Evolutionary conservation across 129 eudicot genomes (phyloP).

Genomic region (Deinandra increscens): DNA sequence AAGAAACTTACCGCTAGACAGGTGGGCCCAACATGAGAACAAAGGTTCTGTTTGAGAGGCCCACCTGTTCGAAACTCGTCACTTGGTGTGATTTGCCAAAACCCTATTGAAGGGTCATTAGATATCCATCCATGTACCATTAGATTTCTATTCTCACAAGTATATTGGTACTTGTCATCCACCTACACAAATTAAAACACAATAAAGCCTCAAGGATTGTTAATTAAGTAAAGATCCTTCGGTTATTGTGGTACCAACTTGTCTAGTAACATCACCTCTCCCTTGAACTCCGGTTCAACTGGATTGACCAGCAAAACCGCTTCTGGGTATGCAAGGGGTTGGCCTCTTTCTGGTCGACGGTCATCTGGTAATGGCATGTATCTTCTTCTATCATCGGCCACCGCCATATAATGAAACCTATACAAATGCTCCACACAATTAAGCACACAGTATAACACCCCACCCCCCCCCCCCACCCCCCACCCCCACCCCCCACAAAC

Average conservation of each 20-base stretch:
- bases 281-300: slow-evolving; percentile 59
- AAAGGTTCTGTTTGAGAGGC: slow-evolving; percentile 79
- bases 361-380: slow-evolving; percentile 93
- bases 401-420: slow-evolving; percentile 92
- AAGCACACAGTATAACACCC: no score
- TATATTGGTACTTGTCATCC: slow-evolving; percentile 94
- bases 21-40: slow-evolving; percentile 96
- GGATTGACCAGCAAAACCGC: slow-evolving; percentile 84
- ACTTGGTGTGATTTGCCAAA: slow-evolving; percentile 88
- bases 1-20: slow-evolving; percentile 65
- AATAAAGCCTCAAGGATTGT: background rate
- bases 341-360: slow-evolving; percentile 65
- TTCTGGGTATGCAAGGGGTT: slow-evolving; percentile 75
- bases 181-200: slow-evolving; percentile 42
- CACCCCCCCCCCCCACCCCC: no score
- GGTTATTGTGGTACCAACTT: background rate
- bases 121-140: slow-evolving; percentile 92
- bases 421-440: background rate
- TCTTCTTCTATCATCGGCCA: slow-evolving; percentile 71
- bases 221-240: background rate
- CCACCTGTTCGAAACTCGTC: slow-evolving; percentile 92
- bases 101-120: slow-evolving; percentile 56
- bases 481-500: no score
- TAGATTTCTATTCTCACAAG: slow-evolving; percentile 67
- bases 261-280: slow-evolving; percentile 55